Evolutionary conservation across 73 alveolate species (phyloP), one percentile per base, ranked within the genome.

Genomic region (Tetrahymena malaccensis): DNA sequence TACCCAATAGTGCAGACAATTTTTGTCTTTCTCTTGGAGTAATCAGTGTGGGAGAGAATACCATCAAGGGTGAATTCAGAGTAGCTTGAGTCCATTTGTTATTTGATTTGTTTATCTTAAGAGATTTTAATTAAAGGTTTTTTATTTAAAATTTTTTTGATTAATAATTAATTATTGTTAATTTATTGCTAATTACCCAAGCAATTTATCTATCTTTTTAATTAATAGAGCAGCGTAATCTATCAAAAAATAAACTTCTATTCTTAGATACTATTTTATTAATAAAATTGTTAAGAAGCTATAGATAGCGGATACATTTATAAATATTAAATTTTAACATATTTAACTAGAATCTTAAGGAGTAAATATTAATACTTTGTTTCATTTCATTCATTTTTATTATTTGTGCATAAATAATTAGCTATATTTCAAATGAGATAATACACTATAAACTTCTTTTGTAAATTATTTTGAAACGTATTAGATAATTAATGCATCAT

Each of bases 1-100:
- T 96, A 95, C 97, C 99, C 99, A 96, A 98, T 95, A 34, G 99
- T 98, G 96, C 99, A 98, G 94, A 98, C 96, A 43, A 98, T 96
- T 94, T 98, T 98, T 38, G 99, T 96, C 96, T 97, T 97, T 94
- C 99, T 96, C 58, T 95, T 89, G 25, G 95, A 15, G 94, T 95
- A 95, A 89, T 95, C 95, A 22, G 97, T 95, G 43, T 95, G 94
- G n/a, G 94, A 43, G 55, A 95, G 85, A 93, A 95, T 95, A 34
- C 43, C 89, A 2, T 93, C 44, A 13, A 93, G 85, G 40, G 56
- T 43, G 93, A 93, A 93, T 34, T 43, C 83, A 22, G 83, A 37
- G 93, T 38, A 93, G 34, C 55, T 38, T 93, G 95, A n/a, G 89
- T 70, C 89, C 89, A 70, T 70, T 70, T 70, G 8, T 70, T 58